Base-by-base conservation (phyloP, 345 rosid species). In the Nephelium lappaceum region DNA sequence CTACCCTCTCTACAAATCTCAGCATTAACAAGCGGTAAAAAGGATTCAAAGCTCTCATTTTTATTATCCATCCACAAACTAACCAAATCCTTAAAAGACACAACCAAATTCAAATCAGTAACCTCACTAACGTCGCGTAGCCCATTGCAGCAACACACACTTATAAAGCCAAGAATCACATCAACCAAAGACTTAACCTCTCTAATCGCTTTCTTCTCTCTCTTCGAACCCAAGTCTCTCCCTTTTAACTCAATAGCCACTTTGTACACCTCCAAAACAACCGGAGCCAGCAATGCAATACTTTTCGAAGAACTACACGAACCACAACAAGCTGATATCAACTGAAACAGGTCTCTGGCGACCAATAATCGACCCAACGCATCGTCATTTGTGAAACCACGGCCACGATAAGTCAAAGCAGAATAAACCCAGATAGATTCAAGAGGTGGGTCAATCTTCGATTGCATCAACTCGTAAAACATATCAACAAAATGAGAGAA, bases 381-480 rank as follows among this genome's bases (percentile, higher is more conserved):
- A 66, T 86, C 87, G 55, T 76, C 82, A 21, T 62, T 73, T 66
- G 38, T 39, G 43, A 57, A 49, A 39, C 71, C 66, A 18, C 68
- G 84, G 75, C 72, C 57, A 60, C 82, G 81, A 67, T 77, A 85
- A 23, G 80, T 63, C 67, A 91, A 76, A 72, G 87, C 88, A 71
- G 82, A 73, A 85, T 82, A 87, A 6, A 83, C 86, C 91, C 92
- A 91, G 79, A 91, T 86, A 19, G 94, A 83, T 73, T 81, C 90
- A 7, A 87, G 81, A 69, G 89, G 86, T 31, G 92, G 91, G 81
- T 91, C 91, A 23, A 80, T 42, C 74, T 78, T 84, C 1, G 92
- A 72, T 80, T 87, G 92, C 85, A 78, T 83, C 58, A 91, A 84
- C 25, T 82, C 66, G 69, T 80, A 71, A 81, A 87, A 87, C 8